These are phyloP conservation scores for Solanum lycopersicoides DNA, from an alignment of 257 asterid genomes.

Conservation along the genomic window DNA sequence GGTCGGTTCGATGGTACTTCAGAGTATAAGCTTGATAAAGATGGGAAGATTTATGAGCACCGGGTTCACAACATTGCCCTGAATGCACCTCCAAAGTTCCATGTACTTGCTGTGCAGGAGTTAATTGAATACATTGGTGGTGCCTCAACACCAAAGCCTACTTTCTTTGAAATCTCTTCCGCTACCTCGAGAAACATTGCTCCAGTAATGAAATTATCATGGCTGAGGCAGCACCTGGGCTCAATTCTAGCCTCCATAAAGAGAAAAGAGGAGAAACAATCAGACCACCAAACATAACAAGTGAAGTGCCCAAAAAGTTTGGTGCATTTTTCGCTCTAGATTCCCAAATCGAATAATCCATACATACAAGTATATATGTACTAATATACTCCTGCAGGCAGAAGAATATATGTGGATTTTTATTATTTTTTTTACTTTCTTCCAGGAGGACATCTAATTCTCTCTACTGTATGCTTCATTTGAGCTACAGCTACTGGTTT, in stretches of 20 bases:
- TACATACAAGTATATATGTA: background rate
- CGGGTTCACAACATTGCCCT: constrained; percentile 85
- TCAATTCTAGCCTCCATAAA: constrained; percentile 23
- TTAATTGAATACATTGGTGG: constrained; percentile 58
- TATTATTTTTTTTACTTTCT: background rate
- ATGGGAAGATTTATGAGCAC: constrained; percentile 93
- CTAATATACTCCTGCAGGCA: background rate
- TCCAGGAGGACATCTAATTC: background rate
- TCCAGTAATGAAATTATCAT: constrained; percentile 23
- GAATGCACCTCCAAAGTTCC: constrained; percentile 68
- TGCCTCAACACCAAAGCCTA: constrained; percentile 89
- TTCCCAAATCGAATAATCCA: background rate
- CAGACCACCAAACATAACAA: constrained; percentile 1
- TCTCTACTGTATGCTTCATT: background rate
- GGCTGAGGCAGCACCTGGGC: constrained; percentile 26
- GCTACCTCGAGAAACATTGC: constrained; percentile 15
- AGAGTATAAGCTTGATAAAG: constrained; percentile 92
- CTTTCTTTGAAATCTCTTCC: constrained; percentile 56
- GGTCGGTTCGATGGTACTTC: constrained; percentile 96
- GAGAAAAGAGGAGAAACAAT: constrained; percentile 23
- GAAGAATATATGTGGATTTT: background rate
- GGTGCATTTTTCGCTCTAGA: background rate
- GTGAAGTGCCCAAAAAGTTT: background rate
- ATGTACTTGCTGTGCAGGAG: constrained; percentile 52
- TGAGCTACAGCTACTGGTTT: background rate